Evolutionary conservation across 805 yeast genomes (phyloP).

Genomic region (Blastobotrys americana): DNA sequence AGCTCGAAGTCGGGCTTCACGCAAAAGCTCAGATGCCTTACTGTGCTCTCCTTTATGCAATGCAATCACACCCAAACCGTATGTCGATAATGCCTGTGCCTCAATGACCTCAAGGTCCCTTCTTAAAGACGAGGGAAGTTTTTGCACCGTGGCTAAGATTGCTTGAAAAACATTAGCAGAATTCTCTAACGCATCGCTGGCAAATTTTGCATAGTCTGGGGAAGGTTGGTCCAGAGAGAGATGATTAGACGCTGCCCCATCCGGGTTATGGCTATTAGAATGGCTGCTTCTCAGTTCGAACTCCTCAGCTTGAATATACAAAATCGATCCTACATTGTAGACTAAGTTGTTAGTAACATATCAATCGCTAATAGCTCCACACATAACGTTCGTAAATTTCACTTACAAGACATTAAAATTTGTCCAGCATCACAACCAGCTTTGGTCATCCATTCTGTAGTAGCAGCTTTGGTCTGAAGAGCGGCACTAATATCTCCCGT

Average conservation of each 20-base stretch:
- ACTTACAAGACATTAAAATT: slow-evolving; percentile 44
- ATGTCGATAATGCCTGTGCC: slow-evolving; percentile 71
- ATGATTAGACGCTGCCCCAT: slow-evolving; percentile 3
- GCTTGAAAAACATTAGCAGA: slow-evolving; percentile 37
- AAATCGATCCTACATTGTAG: slow-evolving; percentile 62
- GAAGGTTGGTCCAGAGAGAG: background rate
- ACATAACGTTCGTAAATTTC: too few species aligned
- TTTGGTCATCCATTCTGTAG: slow-evolving; percentile 66
- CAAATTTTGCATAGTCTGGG: slow-evolving; percentile 10
- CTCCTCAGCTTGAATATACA: slow-evolving; percentile 60
- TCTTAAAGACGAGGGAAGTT: slow-evolving; percentile 32
- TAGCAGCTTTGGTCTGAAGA: slow-evolving; percentile 50
- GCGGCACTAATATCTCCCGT: slow-evolving; percentile 63
- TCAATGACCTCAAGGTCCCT: slow-evolving; percentile 45
- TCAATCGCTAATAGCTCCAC: too few species aligned
- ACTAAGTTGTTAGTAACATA: slow-evolving; percentile 27
- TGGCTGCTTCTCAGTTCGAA: slow-evolving; percentile 43
- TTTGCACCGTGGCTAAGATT: slow-evolving; percentile 38
- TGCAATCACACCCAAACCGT: slow-evolving; percentile 75
- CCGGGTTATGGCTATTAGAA: slow-evolving; percentile 13
- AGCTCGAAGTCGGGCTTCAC: slow-evolving; percentile 67
- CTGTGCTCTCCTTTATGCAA: slow-evolving; percentile 51
- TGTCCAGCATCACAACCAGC: slow-evolving; percentile 63
- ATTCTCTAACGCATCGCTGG: slow-evolving; percentile 24
- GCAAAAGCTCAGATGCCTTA: slow-evolving; percentile 52